phyloP scores from a whole-genome alignment of 495 filamentous ascomycete genomes.

The Penicillium crystallinum region DNA sequence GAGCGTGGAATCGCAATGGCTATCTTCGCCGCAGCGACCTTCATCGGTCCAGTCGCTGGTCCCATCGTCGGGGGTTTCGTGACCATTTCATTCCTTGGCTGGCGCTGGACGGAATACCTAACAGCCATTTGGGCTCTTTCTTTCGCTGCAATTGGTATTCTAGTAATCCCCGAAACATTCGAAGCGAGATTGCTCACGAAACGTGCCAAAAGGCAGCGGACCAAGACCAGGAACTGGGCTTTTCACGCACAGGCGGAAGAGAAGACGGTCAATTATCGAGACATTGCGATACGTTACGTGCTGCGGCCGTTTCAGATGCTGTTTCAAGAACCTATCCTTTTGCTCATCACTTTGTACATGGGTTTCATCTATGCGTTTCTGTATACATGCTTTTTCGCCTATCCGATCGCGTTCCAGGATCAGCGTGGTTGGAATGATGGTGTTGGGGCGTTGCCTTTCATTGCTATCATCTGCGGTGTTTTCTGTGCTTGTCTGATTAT shows the following conservation, averaged over 20 bases:
- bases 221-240: constrained; percentile 53
- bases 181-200: constrained; percentile 44
- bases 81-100: constrained; percentile 42
- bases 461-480: constrained; percentile 49
- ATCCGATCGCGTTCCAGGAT: constrained; percentile 47
- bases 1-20: constrained; percentile 51
- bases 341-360: constrained; percentile 34
- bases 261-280: constrained; percentile 13
- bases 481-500: constrained; percentile 43
- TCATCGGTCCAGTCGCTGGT: constrained; percentile 51
- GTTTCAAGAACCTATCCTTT: constrained; percentile 33
- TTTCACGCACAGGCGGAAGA: constrained; percentile 32
- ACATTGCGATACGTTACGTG: constrained; percentile 37
- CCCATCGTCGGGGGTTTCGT: constrained; percentile 55
- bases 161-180: constrained; percentile 52
- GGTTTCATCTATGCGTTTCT: constrained; percentile 34
- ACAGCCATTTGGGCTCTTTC: constrained; percentile 47
- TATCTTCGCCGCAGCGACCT: constrained; percentile 46
- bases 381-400: constrained; percentile 48
- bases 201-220: constrained; percentile 45
- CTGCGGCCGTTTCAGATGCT: constrained; percentile 29
- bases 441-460: constrained; percentile 46
- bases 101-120: constrained; percentile 57
- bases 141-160: constrained; percentile 35
- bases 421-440: constrained; percentile 42